Evolutionary conservation across 371 early-diverging fungal genomes (phyloP), one percentile per base, ranked within the genome.

Genomic region (Globomyces sp.): DNA sequence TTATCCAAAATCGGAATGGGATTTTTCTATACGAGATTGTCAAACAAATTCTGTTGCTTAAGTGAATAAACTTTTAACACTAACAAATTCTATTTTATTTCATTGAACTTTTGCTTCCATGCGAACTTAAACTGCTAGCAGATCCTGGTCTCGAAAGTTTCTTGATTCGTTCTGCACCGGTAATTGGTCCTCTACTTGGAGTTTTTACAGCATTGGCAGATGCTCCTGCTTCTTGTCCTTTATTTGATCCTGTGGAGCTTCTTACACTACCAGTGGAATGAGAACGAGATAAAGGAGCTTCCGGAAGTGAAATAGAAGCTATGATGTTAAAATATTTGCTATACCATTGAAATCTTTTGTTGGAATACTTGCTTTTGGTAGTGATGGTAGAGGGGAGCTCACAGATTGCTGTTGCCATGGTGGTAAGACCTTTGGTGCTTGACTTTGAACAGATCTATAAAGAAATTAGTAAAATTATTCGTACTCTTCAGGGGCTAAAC

Each of bases 151-250:
- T 58, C 1, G 76, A 70, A 5, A 68, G 64, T 34, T 65, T 66
- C 57, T 75, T 74, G 51, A 80, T 71, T 13, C 80, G 47, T 5
- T 60, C 59, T 3, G 71, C 51, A 3, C 77, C 80, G 1, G 77
- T 80, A 39, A 77, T 76, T 1, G 77, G 72, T 1, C 72, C 75
- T 60, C 47, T 47, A 2, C 41, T 39, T 43, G 42, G 13, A 8
- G 39, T 60, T 36, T 47, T n/a, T n/a, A 24, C 34, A 13, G 39
- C 36, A 34, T 50, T 60, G 39, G 61, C 34, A 3, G 61, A 1
- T 43, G 61, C 42, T 60, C 43, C 40, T 0, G 39, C 6, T 8
- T 40, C 39, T 39, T 55, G 36, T 2, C 39, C 39, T 55, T 36
- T 36, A 11, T 36, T 55, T 6, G 39, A 39, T 39, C 13, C 40